Percentiles rank a stretch among this genome's conserved stretches.
phyloP scores from a whole-genome alignment of 768 basidiomycete species.

The Lactifluus volemus region DNA sequence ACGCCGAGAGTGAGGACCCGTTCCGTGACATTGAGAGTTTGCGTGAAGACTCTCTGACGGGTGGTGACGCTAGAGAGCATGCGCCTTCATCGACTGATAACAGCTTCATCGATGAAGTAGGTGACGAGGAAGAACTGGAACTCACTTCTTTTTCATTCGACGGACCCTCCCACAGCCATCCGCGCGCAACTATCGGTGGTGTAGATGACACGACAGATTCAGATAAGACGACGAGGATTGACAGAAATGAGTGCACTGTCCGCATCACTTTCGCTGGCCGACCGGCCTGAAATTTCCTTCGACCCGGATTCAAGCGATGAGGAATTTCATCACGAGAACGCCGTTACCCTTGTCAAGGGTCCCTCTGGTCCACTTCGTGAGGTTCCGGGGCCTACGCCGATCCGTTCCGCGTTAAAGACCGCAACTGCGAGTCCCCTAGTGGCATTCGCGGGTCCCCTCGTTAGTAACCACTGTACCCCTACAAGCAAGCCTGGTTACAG shows the following conservation, averaged over 20 bases:
- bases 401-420: slow-evolving; percentile 37
- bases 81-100: slow-evolving; percentile 12
- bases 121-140: slow-evolving; percentile 60
- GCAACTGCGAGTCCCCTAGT: slow-evolving; percentile 45
- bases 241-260: slow-evolving; percentile 22
- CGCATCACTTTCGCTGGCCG: slow-evolving; percentile 18
- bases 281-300: neutral
- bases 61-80: slow-evolving; percentile 13
- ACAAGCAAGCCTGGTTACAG: slow-evolving; percentile 41
- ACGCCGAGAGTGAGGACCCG: slow-evolving; percentile 71
- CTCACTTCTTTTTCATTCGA: slow-evolving; percentile 70
- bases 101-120: slow-evolving; percentile 38
- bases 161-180: slow-evolving; percentile 41
- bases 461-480: slow-evolving; percentile 48
- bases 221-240: slow-evolving; percentile 22
- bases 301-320: slow-evolving; percentile 18
- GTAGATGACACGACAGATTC: slow-evolving; percentile 35
- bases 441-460: slow-evolving; percentile 45
- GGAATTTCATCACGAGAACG: slow-evolving; percentile 2
- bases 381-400: slow-evolving; percentile 27
- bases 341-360: slow-evolving; percentile 11
- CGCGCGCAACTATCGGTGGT: slow-evolving; percentile 22
- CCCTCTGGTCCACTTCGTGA: slow-evolving; percentile 8
- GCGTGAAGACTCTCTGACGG: slow-evolving; percentile 34
- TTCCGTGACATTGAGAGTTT: slow-evolving; percentile 89